Percentiles rank a stretch among this genome's conserved stretches.
These are phyloP conservation scores for Sporothrix inflata DNA, from an alignment of 2,329 filamentous ascomycete species.

Conservation along the genomic window DNA sequence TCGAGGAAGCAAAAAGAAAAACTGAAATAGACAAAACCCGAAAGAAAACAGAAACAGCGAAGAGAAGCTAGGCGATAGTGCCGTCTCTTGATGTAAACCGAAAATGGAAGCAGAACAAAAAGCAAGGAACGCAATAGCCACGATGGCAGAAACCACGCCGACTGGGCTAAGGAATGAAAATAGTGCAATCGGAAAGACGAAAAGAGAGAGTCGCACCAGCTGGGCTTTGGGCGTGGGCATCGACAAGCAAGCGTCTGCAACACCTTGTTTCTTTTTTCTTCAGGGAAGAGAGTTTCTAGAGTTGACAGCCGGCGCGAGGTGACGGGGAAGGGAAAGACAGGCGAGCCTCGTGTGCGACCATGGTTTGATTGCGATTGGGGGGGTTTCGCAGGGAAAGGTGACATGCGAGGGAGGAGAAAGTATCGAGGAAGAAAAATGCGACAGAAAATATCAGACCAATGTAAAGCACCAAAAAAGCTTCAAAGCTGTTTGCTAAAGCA, in stretches of 20 bases:
- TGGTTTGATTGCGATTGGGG: slow-evolving; percentile 14
- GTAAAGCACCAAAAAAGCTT: neutral
- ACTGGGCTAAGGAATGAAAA: neutral
- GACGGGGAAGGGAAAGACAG: slow-evolving; percentile 22
- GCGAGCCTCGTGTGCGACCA: slow-evolving; percentile 23
- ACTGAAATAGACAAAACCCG: neutral
- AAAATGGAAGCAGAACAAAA: neutral
- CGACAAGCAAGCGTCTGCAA: neutral
- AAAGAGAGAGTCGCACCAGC: neutral
- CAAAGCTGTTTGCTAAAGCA: neutral
- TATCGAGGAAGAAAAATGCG: neutral
- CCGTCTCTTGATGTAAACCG: neutral
- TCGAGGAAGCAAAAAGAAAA: neutral
- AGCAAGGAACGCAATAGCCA: neutral
- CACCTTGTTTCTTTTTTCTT: neutral
- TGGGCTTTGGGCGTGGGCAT: neutral
- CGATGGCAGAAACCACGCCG: neutral
- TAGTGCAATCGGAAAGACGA: too few relatives aligned
- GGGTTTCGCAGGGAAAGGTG: neutral
- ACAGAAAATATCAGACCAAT: neutral
- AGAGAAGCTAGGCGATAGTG: neutral
- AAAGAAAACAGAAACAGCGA: neutral
- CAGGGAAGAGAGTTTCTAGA: neutral
- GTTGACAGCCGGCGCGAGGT: slow-evolving; percentile 1
- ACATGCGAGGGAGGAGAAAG: neutral